These are phyloP conservation scores for Patellaria atrata DNA, from an alignment of 495 filamentous ascomycete species.

Conservation along the genomic window DNA sequence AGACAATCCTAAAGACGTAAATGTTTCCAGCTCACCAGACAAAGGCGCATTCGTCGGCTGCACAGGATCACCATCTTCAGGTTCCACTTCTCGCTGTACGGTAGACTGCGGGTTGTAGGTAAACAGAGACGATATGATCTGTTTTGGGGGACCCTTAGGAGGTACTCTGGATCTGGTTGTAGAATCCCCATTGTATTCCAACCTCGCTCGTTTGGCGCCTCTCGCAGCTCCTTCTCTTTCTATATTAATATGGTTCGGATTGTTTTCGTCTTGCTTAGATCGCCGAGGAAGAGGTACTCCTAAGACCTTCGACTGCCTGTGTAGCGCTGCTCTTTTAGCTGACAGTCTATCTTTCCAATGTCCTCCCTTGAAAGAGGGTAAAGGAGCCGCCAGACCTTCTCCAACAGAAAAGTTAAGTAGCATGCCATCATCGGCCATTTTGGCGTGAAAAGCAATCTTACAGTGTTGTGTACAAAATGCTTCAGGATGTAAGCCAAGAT, in stretches of 20 bases:
- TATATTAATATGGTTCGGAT: too few species aligned
- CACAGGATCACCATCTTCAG: conserved; percentile 38
- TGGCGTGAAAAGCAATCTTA: too few species aligned
- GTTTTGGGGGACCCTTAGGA: conserved; percentile 26
- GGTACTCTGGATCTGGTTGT: neutral
- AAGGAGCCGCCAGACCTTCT: conserved; percentile 38
- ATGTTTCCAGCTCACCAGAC: conserved; percentile 66
- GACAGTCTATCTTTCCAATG: conserved; percentile 76
- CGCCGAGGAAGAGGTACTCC: neutral
- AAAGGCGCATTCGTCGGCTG: conserved; percentile 91
- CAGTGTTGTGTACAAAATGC: too few species aligned
- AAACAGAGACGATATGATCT: conserved; percentile 81
- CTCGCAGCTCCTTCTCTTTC: too few species aligned
- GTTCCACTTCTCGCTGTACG: conserved; percentile 6
- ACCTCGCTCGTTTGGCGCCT: too few species aligned
- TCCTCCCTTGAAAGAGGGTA: conserved; percentile 69
- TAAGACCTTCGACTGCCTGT: conserved; percentile 29
- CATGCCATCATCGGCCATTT: conserved; percentile 90
- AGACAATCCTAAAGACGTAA: conserved; percentile 69
- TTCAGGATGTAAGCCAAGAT: too few species aligned
- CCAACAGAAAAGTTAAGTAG: conserved; percentile 77
- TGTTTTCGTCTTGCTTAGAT: too few species aligned
- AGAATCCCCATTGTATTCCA: conserved; percentile 6
- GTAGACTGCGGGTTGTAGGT: conserved; percentile 65
- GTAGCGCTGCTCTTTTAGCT: conserved; percentile 57